Base-by-base conservation (phyloP, 768 basidiomycete genomes). In the Ramaria sp. region DNA sequence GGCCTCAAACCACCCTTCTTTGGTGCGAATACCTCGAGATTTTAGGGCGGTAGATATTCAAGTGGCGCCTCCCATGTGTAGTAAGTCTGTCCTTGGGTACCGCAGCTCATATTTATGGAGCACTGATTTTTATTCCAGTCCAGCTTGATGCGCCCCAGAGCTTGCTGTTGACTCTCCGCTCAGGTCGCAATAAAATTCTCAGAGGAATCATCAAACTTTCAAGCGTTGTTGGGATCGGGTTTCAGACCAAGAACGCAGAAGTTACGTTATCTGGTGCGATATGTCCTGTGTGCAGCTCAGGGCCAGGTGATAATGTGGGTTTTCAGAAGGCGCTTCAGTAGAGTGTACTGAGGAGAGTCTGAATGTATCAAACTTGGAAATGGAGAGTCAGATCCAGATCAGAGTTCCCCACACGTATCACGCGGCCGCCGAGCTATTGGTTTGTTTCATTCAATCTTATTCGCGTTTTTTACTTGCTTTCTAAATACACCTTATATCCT, bases 21-120 rank as follows among this genome's bases (percentile, higher is more conserved):
- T 85, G 38, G 76, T 93, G 7, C 73, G 75, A 34, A 74, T 96
- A 30, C 83, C 84, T 9, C 72, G 73, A 30, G 84, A 92, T 65
- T 63, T 73, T 3, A 73, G 74, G 24, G 83, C 83, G 0, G 68
- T 94, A 30, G 78, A 87, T 63, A 75, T 88, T 13, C 75, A 73
- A 7, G 69, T 92, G 5, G 73, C 71, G 53, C 84, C 83, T 59
- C 86, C 88, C 4, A 64, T 51, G 59, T 59, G 39, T 54, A 67
- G 64, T 70, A 59, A 15, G 65, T 62, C n/a, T 24, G 11, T 53
- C 17, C 62, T 13, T 37, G 34, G 34, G 7, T 52, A 24, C 53
- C 22, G 13, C 37, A 31, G 20, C 30, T 43, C 42, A 22, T 43
- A 10, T 10, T 46, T n/a, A 27, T 49, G 22, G 17, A 6, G 24